Evolutionary conservation across 192 early-diverging fungal genomes (phyloP).

Genomic region (Gonapodya sp.): DNA sequence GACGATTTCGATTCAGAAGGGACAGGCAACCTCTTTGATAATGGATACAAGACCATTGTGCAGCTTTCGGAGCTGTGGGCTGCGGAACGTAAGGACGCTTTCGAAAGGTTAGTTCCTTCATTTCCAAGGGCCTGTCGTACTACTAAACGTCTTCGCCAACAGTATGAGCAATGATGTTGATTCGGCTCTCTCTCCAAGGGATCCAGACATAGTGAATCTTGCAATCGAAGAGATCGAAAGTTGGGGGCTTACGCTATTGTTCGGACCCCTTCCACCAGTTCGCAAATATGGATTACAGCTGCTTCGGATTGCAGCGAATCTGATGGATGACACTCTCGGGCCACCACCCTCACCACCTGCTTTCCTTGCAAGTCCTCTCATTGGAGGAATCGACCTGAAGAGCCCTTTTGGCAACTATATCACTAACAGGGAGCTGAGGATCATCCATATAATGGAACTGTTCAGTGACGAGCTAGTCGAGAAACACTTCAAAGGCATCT

Average conservation of each 20-base stretch:
- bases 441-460: not conserved
- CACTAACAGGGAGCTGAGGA: not conserved
- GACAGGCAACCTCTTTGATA: not conserved
- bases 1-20: not conserved
- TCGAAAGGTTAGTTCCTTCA: not conserved
- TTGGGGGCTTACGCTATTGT: constrained; percentile 63
- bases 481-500: not conserved
- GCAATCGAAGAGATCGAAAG: constrained; percentile 65
- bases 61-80: not conserved
- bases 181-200: constrained; percentile 15
- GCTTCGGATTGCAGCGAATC: constrained; percentile 36
- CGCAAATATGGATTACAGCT: constrained; percentile 53
- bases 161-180: not conserved
- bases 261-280: constrained; percentile 39
- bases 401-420: not conserved
- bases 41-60: not conserved
- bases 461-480: not conserved
- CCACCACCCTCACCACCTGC: not conserved
- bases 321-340: constrained; percentile 18
- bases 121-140: not conserved
- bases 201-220: constrained; percentile 24
- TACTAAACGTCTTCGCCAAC: not conserved
- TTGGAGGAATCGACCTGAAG: not conserved
- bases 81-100: not conserved
- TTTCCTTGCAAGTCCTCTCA: not conserved